A percentile compares a stretch with the other conserved stretches of the same genome.
phyloP scores from a whole-genome alignment of 306 rosid species.

The Canavalia ensiformis region DNA sequence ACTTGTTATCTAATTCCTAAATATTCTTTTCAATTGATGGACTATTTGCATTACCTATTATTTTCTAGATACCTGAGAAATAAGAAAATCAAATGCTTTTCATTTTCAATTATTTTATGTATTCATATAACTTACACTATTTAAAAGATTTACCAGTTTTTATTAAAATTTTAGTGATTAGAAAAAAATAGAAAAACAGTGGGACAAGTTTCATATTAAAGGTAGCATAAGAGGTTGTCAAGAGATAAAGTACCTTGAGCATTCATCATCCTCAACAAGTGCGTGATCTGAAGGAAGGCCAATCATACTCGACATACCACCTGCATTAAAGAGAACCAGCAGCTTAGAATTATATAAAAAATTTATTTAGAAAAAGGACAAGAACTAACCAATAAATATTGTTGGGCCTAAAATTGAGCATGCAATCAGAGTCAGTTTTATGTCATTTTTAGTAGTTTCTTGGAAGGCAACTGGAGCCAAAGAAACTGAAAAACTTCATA shows the following conservation, averaged over 20 bases:
- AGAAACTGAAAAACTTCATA: slow-evolving; percentile 30
- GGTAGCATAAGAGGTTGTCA: slow-evolving; percentile 41
- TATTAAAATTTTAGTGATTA: slow-evolving; percentile 21
- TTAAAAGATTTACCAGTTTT: slow-evolving; percentile 18
- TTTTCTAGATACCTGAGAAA: slow-evolving; percentile 34
- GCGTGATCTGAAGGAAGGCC: slow-evolving; percentile 99
- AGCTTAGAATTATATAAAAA: slow-evolving; percentile 26
- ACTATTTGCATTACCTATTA: slow-evolving; percentile 25
- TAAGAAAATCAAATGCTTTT: background rate
- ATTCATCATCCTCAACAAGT: slow-evolving; percentile 83
- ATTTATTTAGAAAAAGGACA: background rate
- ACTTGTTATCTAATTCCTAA: background rate
- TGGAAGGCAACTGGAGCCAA: background rate
- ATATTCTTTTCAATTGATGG: slow-evolving; percentile 22
- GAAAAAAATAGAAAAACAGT: slow-evolving; percentile 30
- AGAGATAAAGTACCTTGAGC: slow-evolving; percentile 73
- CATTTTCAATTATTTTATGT: slow-evolving; percentile 10
- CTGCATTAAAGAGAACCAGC: slow-evolving; percentile 56
- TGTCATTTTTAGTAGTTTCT: slow-evolving; percentile 19
- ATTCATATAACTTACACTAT: background rate
- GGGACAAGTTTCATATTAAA: slow-evolving; percentile 1
- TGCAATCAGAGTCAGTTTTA: slow-evolving; percentile 17
- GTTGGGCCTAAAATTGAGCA: slow-evolving; percentile 21
- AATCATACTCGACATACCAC: slow-evolving; percentile 83
- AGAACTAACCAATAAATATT: slow-evolving; percentile 27